These are phyloP conservation scores for Claviceps paspali DNA, from an alignment of 2,329 filamentous ascomycete genomes.

Conservation along the genomic window DNA sequence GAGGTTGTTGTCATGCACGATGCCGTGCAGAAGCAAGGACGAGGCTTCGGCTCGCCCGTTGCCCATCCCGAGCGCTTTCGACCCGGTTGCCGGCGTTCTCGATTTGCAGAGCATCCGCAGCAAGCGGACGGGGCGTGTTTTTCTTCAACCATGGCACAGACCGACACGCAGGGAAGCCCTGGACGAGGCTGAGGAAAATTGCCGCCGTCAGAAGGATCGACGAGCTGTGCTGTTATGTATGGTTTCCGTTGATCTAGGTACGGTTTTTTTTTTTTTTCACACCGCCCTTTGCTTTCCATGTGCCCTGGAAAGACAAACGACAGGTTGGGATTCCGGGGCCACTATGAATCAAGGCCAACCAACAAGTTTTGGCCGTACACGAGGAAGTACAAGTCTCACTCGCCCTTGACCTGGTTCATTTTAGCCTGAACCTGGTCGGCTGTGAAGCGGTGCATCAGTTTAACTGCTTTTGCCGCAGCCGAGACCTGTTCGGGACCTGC, in stretches of 20 bases:
- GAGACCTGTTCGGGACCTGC: conserved; percentile 35
- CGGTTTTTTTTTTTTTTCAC: no score
- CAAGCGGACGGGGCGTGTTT: conserved; percentile 32
- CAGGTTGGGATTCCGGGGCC: no score
- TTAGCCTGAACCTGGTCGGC: conserved; percentile 48
- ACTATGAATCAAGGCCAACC: no score
- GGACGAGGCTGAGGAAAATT: conserved; percentile 44
- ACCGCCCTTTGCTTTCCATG: no score
- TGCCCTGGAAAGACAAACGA: no score
- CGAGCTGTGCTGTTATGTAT: conserved; percentile 48
- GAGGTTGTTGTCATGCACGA: conserved; percentile 37
- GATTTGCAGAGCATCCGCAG: conserved; percentile 32
- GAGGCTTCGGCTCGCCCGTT: conserved; percentile 35
- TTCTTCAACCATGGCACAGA: conserved; percentile 52
- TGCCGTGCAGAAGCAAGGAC: conserved; percentile 32
- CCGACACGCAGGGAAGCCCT: conserved; percentile 51
- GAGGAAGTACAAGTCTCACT: neutral
- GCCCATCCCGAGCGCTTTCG: conserved; percentile 27
- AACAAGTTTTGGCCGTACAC: no score
- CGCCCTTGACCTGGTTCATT: conserved; percentile 45
- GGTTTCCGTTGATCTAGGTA: conserved; percentile 49
- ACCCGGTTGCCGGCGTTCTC: conserved; percentile 26
- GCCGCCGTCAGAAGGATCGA: conserved; percentile 45
- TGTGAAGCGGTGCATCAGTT: conserved; percentile 67
- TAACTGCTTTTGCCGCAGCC: conserved; percentile 43